Evolutionary conservation across 208 protist genomes (phyloP), one percentile per base, ranked within the genome.

Genomic region (Trypanosoma vivax): DNA sequence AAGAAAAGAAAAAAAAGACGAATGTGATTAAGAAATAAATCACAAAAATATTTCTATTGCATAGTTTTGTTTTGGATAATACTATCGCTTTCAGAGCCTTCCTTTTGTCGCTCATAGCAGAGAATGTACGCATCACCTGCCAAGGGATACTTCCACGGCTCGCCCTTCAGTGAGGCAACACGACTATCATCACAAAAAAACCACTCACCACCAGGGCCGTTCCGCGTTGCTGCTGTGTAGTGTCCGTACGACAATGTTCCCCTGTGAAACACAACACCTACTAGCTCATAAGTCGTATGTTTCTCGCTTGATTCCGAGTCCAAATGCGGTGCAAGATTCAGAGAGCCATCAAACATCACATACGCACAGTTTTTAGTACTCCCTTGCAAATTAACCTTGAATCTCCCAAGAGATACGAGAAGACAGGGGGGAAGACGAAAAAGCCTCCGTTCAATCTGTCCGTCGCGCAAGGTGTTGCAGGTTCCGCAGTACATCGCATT

Each of bases 181-280:
- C 50, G 50, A 1, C 66, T 62, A 61, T 93, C 86, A 66, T 93
- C 83, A 62, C 74, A 93, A 50, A 81, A 55, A 29, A 89, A 70
- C 83, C 86, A 93, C 41, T 73, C 65, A 25, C 68, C 35, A 10
- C 62, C 49, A 33, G 42, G 53, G 42, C 84, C 74, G 38, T 83
- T 80, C 48, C 60, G 77, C 11, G 71, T 73, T 0, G 60, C 39
- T 10, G 82, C 82, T 3, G 82, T 93, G 79, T 93, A 93, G 50
- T 93, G 86, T 1, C 86, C 86, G 53, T 78, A 89, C 40, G 52
- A 77, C 28, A 93, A 70, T 14, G 62, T 77, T 18, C 86, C 86
- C 3, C 62, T 72, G 57, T 93, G 86, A 50, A 85, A 88, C 9
- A 93, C 76, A 16, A 93, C 70, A 46, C 79, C 73, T 14, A 70